Evolutionary conservation across 2,329 filamentous ascomycete species (phyloP).

Genomic region (Pezicula carpinea): DNA sequence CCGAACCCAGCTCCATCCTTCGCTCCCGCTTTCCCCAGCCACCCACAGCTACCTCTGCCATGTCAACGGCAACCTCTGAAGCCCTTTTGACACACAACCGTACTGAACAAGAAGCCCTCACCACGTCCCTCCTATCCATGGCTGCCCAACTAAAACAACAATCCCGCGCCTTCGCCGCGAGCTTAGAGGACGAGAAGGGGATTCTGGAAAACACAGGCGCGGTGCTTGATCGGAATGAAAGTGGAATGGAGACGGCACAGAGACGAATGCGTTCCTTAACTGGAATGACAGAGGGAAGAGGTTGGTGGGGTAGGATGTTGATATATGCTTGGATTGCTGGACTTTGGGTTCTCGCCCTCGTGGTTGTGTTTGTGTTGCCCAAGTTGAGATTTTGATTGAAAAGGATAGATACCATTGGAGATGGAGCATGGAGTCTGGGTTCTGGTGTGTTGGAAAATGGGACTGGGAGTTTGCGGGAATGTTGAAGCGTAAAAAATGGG

Average conservation of each 20-base stretch:
- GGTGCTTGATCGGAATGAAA: slow-evolving; percentile 72
- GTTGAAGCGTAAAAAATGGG: too few relatives aligned
- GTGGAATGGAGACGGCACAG: slow-evolving; percentile 71
- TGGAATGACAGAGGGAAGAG: slow-evolving; percentile 80
- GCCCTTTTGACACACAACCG: slow-evolving; percentile 72
- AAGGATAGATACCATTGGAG: not conserved
- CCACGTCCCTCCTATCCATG: slow-evolving; percentile 75
- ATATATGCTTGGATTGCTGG: slow-evolving; percentile 81
- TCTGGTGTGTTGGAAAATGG: too few relatives aligned
- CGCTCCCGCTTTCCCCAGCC: slow-evolving; percentile 13
- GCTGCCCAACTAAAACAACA: slow-evolving; percentile 73
- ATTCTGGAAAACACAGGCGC: slow-evolving; percentile 66
- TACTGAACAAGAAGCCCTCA: slow-evolving; percentile 77
- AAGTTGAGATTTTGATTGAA: slow-evolving; percentile 73
- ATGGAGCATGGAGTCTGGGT: not conserved
- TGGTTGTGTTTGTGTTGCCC: slow-evolving; percentile 81
- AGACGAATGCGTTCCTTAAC: slow-evolving; percentile 72
- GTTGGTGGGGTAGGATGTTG: slow-evolving; percentile 80
- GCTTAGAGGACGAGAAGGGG: slow-evolving; percentile 68
- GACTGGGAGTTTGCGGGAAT: too few relatives aligned
- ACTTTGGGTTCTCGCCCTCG: slow-evolving; percentile 70
- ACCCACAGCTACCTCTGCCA: slow-evolving; percentile 15
- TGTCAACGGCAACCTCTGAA: slow-evolving; percentile 54
- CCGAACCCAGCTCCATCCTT: slow-evolving; percentile 15
- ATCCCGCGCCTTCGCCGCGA: slow-evolving; percentile 65